These are phyloP conservation scores for Penicillium expansum DNA, from an alignment of 2,329 filamentous ascomycete species.

Conservation along the genomic window DNA sequence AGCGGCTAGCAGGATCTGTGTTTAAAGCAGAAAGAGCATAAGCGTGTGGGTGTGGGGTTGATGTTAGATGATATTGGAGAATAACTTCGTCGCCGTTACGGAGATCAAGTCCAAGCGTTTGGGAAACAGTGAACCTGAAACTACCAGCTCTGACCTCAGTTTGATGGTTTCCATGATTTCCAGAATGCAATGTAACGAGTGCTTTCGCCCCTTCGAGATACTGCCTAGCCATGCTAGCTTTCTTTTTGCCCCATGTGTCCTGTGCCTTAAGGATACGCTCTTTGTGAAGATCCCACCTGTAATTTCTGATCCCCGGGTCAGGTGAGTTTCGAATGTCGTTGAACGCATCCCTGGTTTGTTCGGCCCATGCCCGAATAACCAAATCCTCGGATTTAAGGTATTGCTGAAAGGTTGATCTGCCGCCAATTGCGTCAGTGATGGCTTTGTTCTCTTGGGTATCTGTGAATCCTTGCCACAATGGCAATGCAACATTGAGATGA, in stretches of 20 bases:
- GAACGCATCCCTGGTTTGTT: background rate
- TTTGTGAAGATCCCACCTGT: background rate
- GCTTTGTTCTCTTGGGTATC: background rate
- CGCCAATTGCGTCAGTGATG: background rate
- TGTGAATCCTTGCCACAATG: conserved; percentile 11
- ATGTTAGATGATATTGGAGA: background rate
- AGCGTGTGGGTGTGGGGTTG: background rate
- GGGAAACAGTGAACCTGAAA: background rate
- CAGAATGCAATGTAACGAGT: background rate
- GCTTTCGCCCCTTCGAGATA: background rate
- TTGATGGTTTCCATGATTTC: background rate
- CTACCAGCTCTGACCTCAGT: background rate
- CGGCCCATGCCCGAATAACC: background rate
- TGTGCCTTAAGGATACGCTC: background rate
- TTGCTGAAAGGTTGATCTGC: background rate
- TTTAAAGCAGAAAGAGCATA: background rate
- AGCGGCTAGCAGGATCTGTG: background rate
- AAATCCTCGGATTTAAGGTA: background rate
- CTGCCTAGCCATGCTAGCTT: background rate
- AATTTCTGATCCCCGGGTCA: background rate
- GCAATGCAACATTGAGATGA: conserved; percentile 14
- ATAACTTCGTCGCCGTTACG: background rate
- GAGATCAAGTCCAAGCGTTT: background rate
- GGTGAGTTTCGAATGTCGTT: background rate
- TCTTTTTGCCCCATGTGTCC: background rate